Evolutionary conservation across 208 protist genomes (phyloP), one percentile per base, ranked within the genome.

Genomic region (Trypanosoma cruzi): DNA sequence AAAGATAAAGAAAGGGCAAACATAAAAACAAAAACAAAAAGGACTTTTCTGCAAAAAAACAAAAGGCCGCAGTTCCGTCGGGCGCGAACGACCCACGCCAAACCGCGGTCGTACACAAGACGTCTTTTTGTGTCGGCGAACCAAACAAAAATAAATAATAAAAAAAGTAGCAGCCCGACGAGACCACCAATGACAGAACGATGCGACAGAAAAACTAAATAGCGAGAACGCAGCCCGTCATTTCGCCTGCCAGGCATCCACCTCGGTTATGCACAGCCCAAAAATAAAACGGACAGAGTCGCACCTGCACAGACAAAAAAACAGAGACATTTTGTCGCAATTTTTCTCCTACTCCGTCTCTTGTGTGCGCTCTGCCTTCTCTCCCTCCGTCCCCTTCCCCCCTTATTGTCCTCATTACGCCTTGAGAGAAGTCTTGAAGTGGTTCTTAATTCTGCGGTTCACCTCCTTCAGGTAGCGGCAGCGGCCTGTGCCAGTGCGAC

Each of bases 401-500:
- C n/a, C 18, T 7, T 24, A 5, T 53, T 7, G n/a, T 16, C 18
- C 48, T 80, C 81, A 53, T 53, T 24, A 93, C 61, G 84, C 85
- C 82, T 92, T 94, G 72, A 85, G 73, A 54, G n/a, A 79, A 65
- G 88, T 94, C 86, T 93, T 92, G 98, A 99, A 99, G 82, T 98
- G 95, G 88, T 99, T 99, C 69, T 94, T 97, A 86, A 98, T 98
- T 72, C 92, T 89, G 82, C 97, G 95, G 83, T 97, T 90, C 44
- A 99, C 92, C 48, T 81, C 69, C 88, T 99, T 99, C 29, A 99
- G 82, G 90, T 99, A 96, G 74, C 96, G 83, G 84, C 96, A 98
- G 89, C 99, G 96, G 69, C 99, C 99, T 57, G 98, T 99, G 75
- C 99, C 99, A 46, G 97, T 99, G 53, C 92, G 98, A 68, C 97